Conservation (phyloP, 176 grass and related monocot species). For the Sorghum bicolor region Sorghum_bicolor_NCBIv3 NC_012873.2:58485501-58486000, state of each 20-base stretch:
- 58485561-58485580: background rate
- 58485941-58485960: background rate
- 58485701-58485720: too few relatives aligned
- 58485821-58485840: background rate
- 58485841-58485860: background rate
- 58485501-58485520: slow-evolving; percentile 46
- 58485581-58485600: background rate
- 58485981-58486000: background rate
- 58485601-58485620: background rate
- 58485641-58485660: slow-evolving; percentile 2
- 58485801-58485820: background rate
- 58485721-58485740: background rate
- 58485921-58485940: background rate
- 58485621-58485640: background rate
- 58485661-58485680: slow-evolving; percentile 11
- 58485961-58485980: slow-evolving; percentile 29
- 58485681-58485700: slow-evolving; percentile 18
- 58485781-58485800: background rate
- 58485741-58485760: background rate
- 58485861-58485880: background rate
- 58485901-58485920: background rate
- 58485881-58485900: background rate
- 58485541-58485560: background rate
- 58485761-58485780: too few relatives aligned
- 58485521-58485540: slow-evolving; percentile 33